Evolutionary conservation across 2,329 filamentous ascomycete species (phyloP).

Genomic region (Hortaea sp.): DNA sequence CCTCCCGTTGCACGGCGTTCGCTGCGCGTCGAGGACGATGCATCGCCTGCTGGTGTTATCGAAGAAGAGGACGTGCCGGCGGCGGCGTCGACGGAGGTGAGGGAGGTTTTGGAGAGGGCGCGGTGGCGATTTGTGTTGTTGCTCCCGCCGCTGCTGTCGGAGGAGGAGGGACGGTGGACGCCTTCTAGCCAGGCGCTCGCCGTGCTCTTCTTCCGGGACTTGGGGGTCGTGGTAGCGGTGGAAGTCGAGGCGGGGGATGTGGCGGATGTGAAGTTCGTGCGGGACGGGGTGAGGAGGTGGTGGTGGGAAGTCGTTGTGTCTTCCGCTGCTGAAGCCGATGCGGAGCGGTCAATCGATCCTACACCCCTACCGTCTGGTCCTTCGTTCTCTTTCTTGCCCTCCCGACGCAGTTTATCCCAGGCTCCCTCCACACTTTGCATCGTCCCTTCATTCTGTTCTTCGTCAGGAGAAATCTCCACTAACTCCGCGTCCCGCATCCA

Average conservation of each 20-base stretch:
- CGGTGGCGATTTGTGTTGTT: neutral
- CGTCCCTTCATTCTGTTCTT: neutral
- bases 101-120: slow-evolving; percentile 2
- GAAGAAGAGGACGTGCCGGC: slow-evolving; percentile 16
- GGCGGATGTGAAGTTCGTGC: slow-evolving; percentile 3
- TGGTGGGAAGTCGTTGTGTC: neutral
- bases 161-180: no score
- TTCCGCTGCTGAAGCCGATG: neutral
- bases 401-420: neutral
- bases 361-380: no score
- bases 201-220: no score
- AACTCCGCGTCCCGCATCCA: slow-evolving; percentile 96
- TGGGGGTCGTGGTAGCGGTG: slow-evolving; percentile 15
- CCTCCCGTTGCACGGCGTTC: slow-evolving; percentile 6
- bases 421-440: neutral
- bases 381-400: no score
- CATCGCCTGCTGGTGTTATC: slow-evolving; percentile 8
- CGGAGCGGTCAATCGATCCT: no score
- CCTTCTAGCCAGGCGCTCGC: no score
- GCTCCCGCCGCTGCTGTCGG: no score
- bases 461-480: slow-evolving; percentile 53
- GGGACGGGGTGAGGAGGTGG: neutral
- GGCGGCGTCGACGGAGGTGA: slow-evolving; percentile 14
- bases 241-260: slow-evolving; percentile 14
- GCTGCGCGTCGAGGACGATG: slow-evolving; percentile 13